Conservation (phyloP, 139 green algal genomes). For the Asterochloris sp. region DNA sequence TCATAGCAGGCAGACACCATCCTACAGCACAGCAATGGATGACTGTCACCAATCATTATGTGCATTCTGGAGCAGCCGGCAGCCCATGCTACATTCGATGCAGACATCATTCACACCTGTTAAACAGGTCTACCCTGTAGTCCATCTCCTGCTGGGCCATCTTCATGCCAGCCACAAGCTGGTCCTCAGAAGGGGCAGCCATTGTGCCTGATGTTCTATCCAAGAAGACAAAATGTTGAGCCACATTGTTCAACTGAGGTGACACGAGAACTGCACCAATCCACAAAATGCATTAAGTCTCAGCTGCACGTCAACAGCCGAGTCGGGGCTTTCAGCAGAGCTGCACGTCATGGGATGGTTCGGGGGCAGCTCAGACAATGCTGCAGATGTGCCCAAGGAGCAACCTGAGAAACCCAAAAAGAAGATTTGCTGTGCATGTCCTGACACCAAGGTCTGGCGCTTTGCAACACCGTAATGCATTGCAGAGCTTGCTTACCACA, state of each 20-base stretch:
- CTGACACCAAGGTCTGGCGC: slow-evolving; percentile 79
- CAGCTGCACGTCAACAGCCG: too few species aligned
- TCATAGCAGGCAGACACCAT: slow-evolving; percentile 84
- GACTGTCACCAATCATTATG: neutral
- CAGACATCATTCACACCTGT: slow-evolving; percentile 54
- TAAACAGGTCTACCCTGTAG: slow-evolving; percentile 90
- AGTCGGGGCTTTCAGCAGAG: too few species aligned
- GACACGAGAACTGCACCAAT: too few species aligned
- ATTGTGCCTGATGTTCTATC: neutral
- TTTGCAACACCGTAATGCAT: too few species aligned
- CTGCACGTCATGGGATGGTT: too few species aligned
- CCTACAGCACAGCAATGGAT: slow-evolving; percentile 42
- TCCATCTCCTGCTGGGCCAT: slow-evolving; percentile 91
- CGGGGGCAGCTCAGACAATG: neutral
- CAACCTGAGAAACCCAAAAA: slow-evolving; percentile 54
- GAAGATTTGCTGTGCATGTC: slow-evolving; percentile 94
- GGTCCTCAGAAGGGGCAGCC: slow-evolving; percentile 1
- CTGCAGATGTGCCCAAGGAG: neutral
- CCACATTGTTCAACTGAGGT: too few species aligned
- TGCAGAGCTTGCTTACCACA: too few species aligned
- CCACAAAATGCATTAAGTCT: too few species aligned
- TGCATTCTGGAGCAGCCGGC: neutral
- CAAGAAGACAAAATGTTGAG: too few species aligned
- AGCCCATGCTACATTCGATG: neutral
- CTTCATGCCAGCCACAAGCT: slow-evolving; percentile 39